Percentiles rank a stretch among this genome's conserved stretches.
phyloP scores from a whole-genome alignment of 78 protist genomes.

The Trichosphaerium sp. region DNA sequence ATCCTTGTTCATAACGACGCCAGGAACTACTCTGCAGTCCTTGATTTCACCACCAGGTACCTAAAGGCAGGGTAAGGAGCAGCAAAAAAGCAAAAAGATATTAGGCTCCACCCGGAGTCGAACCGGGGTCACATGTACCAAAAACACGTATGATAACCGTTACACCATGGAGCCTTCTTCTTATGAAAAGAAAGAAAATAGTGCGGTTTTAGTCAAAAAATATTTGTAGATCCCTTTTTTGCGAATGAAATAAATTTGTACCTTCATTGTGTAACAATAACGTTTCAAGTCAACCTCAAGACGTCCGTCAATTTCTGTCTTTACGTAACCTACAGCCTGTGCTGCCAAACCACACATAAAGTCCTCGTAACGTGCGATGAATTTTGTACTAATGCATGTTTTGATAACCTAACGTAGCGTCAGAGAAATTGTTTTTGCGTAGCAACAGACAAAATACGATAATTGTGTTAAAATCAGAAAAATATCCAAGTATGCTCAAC shows the following conservation, averaged over 20 bases:
- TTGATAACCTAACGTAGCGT: slow-evolving; percentile 40
- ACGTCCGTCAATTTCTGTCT: slow-evolving; percentile 37
- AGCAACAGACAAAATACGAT: too few species aligned
- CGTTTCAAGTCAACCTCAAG: slow-evolving; percentile 93
- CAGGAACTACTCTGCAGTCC: slow-evolving; percentile 84
- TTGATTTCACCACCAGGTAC: slow-evolving; percentile 97
- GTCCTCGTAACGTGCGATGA: slow-evolving; percentile 59
- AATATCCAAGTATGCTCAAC: too few species aligned
- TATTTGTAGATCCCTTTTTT: not conserved
- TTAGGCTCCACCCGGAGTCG: too few species aligned
- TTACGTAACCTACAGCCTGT: slow-evolving; percentile 85
- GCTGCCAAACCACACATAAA: slow-evolving; percentile 86
- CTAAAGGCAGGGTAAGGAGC: not conserved
- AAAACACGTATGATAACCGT: too few species aligned
- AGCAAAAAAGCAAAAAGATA: not conserved
- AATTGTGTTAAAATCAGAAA: too few species aligned
- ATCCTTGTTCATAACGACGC: slow-evolving; percentile 98
- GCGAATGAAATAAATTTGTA: not conserved
- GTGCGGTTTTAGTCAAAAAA: not conserved
- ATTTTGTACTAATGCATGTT: slow-evolving; percentile 82
- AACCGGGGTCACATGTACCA: too few species aligned
- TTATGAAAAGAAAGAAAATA: not conserved
- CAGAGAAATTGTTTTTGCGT: too few species aligned
- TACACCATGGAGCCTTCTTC: too few species aligned
- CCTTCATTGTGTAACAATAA: too few species aligned